Conservation (phyloP, 352 stramenopile species). For the Pythium angustatum region DNA sequence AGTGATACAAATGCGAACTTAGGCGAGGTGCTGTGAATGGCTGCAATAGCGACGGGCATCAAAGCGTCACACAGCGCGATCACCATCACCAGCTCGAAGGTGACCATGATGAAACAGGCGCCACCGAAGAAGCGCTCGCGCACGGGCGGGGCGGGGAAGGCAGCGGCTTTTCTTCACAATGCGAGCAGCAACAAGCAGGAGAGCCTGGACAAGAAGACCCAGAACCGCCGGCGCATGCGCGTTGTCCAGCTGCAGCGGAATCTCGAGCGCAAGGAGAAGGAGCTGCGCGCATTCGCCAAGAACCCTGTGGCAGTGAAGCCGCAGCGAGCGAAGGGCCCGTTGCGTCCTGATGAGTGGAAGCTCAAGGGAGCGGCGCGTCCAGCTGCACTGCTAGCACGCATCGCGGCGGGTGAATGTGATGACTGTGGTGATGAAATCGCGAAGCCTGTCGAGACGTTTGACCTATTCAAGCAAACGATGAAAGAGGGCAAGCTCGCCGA, state of each 20-base stretch:
- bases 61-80: conserved; percentile 4
- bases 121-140: conserved; percentile 61
- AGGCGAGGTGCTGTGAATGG: conserved; percentile 22
- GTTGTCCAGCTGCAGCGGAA: conserved; percentile 79
- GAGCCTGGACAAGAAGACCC: conserved; percentile 62
- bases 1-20: conserved; percentile 17
- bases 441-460: conserved; percentile 74
- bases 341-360: conserved; percentile 68
- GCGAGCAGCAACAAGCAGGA: conserved; percentile 62
- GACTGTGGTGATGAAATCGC: conserved; percentile 72
- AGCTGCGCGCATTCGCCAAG: conserved; percentile 62
- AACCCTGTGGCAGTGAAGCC: conserved; percentile 40
- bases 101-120: conserved; percentile 54
- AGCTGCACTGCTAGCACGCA: conserved; percentile 69
- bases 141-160: conserved; percentile 37
- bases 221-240: conserved; percentile 72
- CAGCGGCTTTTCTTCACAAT: conserved; percentile 60
- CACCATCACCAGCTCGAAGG: neutral
- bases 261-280: conserved; percentile 69
- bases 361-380: conserved; percentile 75
- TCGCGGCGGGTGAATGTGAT: conserved; percentile 77
- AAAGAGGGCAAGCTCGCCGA: conserved; percentile 55
- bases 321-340: conserved; percentile 53
- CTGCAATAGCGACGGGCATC: conserved; percentile 13
- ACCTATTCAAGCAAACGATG: conserved; percentile 66